phyloP scores from a whole-genome alignment of 345 rosid genomes.

The Rhodamnia rubescens region DNA sequence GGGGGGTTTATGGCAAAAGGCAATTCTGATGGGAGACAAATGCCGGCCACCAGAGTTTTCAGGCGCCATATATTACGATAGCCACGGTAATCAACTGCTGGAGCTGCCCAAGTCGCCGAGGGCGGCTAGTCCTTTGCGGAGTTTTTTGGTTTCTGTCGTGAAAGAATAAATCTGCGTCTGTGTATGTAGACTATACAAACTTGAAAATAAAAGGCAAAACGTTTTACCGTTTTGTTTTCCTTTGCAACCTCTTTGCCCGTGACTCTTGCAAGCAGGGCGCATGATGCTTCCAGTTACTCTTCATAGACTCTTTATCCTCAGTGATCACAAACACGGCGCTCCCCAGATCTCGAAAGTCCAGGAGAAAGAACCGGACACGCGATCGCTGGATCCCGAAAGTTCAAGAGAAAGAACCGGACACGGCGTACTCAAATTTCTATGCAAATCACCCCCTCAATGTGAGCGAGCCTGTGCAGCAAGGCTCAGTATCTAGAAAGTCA shows the following conservation, averaged over 20 bases:
- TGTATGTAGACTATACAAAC: neutral
- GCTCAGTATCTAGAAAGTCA: neutral
- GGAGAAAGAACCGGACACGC: too few relatives aligned
- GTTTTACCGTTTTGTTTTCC: neutral
- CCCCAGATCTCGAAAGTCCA: too few relatives aligned
- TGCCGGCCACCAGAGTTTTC: constrained; percentile 35
- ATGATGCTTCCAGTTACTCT: neutral
- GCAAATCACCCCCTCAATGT: too few relatives aligned
- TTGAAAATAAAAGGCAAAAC: neutral
- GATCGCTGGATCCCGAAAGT: too few relatives aligned
- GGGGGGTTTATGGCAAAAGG: constrained; percentile 32
- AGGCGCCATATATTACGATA: constrained; percentile 30
- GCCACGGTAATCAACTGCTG: constrained; percentile 14
- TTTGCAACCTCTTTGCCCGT: neutral
- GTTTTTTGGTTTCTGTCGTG: neutral
- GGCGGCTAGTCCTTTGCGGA: constrained; percentile 16
- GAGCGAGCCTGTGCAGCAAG: too few relatives aligned
- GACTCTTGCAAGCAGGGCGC: neutral
- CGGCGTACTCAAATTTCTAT: too few relatives aligned
- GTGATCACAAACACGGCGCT: neutral
- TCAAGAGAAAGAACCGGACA: too few relatives aligned
- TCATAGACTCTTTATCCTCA: neutral
- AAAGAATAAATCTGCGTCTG: neutral
- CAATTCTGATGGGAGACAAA: constrained; percentile 40
- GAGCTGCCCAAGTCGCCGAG: constrained; percentile 29